phyloP scores from a whole-genome alignment of 257 asterid species.

The Solanum microdontum region DNA sequence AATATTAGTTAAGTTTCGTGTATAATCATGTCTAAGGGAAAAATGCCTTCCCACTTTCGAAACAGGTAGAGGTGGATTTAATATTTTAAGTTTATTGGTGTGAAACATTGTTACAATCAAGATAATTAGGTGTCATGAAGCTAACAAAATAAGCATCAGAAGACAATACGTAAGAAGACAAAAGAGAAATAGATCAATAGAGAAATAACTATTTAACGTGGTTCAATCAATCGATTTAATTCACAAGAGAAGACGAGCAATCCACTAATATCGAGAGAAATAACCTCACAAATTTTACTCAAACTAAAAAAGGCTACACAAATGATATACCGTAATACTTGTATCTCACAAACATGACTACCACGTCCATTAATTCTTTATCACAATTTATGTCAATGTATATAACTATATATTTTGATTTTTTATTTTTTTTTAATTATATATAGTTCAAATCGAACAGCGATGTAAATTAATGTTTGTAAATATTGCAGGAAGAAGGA shows the following conservation, averaged over 20 bases:
- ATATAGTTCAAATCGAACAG: background rate
- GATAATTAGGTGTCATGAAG: background rate
- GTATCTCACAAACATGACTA: background rate
- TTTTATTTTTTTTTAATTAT: background rate
- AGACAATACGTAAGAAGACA: background rate
- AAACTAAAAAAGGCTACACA: background rate
- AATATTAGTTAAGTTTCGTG: background rate
- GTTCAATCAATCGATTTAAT: background rate
- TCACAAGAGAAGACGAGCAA: background rate
- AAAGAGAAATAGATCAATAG: too few species aligned
- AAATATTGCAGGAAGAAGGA: constrained; percentile 47
- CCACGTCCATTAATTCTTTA: background rate
- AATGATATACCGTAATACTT: background rate
- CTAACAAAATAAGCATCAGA: background rate
- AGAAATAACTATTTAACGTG: background rate
- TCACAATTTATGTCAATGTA: background rate
- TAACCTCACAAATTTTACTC: background rate
- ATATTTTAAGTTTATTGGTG: background rate
- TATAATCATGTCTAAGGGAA: background rate
- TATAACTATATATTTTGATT: background rate
- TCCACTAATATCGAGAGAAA: background rate
- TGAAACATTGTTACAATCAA: background rate
- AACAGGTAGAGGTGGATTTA: background rate
- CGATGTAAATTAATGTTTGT: background rate
- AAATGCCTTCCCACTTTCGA: background rate